These are phyloP conservation scores for Penicillium hordei DNA, from an alignment of 2,329 filamentous ascomycete species.

Conservation along the genomic window DNA sequence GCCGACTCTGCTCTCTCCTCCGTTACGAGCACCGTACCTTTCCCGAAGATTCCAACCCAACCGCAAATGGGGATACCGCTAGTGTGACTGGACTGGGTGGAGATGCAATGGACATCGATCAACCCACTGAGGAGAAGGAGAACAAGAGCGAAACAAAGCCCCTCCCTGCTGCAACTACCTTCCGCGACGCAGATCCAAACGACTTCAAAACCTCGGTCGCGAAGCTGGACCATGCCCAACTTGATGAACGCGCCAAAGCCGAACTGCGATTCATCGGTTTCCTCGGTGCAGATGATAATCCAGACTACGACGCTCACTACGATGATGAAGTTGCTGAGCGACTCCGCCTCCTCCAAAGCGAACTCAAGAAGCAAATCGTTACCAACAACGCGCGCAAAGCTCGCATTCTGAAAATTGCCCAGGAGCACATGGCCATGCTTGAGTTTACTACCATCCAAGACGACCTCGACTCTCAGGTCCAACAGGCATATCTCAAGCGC, in stretches of 20 bases:
- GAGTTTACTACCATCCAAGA: constrained; percentile 97
- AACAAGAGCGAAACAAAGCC: constrained; percentile 38
- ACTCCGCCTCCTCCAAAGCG: constrained; percentile 77
- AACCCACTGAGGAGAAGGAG: constrained; percentile 49
- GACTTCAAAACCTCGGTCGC: constrained; percentile 76
- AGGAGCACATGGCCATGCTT: constrained; percentile 91
- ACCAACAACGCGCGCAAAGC: constrained; percentile 89
- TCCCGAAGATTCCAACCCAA: constrained; percentile 55
- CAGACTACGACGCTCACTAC: constrained; percentile 83
- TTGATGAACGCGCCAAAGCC: constrained; percentile 88
- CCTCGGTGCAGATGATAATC: constrained; percentile 65
- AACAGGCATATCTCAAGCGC: constrained; percentile 91
- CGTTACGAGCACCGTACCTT: constrained; percentile 65
- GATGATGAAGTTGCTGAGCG: constrained; percentile 94
- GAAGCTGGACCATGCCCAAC: constrained; percentile 78
- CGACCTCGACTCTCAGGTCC: constrained; percentile 91
- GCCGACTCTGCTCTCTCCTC: constrained; percentile 75
- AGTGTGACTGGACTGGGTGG: constrained; percentile 40
- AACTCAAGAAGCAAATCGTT: constrained; percentile 78
- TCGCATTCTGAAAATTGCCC: constrained; percentile 79
- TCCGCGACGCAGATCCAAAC: constrained; percentile 73
- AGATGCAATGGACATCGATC: constrained; percentile 51
- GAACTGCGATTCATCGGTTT: constrained; percentile 91
- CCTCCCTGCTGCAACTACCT: constrained; percentile 70
- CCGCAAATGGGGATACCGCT: constrained; percentile 46